Percentiles rank a stretch among this genome's conserved stretches.
Evolutionary conservation across 1,139 yeast genomes (phyloP).

Genomic region (Entelexis paramagnoliae): DNA sequence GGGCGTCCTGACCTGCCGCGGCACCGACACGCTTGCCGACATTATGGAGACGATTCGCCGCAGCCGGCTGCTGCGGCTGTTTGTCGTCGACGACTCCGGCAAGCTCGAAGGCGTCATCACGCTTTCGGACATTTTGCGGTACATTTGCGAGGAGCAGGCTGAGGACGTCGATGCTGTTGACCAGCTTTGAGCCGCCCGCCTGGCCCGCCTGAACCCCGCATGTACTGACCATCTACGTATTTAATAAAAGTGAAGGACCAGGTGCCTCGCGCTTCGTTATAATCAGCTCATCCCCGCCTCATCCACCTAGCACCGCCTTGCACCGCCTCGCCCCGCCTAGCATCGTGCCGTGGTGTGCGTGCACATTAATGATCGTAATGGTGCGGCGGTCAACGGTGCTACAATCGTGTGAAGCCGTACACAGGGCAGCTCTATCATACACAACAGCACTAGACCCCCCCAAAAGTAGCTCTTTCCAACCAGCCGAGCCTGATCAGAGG

Average conservation of each 20-base stretch:
- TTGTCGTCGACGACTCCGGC: constrained; percentile 79
- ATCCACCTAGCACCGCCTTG: too few relatives aligned
- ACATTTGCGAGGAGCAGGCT: constrained; percentile 28
- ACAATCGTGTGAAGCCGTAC: too few relatives aligned
- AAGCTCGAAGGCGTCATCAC: constrained; percentile 75
- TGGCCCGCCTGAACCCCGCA: neutral
- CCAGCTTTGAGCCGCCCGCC: neutral
- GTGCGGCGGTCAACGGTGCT: too few relatives aligned
- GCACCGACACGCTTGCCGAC: constrained; percentile 75
- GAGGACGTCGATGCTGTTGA: neutral
- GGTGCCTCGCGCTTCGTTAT: too few relatives aligned
- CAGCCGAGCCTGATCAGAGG: too few relatives aligned
- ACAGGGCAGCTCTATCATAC: too few relatives aligned
- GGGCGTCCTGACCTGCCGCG: constrained; percentile 94
- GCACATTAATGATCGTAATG: too few relatives aligned
- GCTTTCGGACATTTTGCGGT: constrained; percentile 79
- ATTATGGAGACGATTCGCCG: constrained; percentile 90
- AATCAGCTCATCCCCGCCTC: too few relatives aligned
- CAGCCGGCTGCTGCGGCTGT: constrained; percentile 81
- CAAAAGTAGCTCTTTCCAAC: too few relatives aligned
- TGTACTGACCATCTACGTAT: neutral
- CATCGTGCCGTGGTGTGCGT: too few relatives aligned
- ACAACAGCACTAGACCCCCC: too few relatives aligned
- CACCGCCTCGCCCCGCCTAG: too few relatives aligned
- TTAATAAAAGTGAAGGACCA: neutral